Evolutionary conservation across 2,329 filamentous ascomycete species (phyloP).

Genomic region (Decorospora gaudefroyi): DNA sequence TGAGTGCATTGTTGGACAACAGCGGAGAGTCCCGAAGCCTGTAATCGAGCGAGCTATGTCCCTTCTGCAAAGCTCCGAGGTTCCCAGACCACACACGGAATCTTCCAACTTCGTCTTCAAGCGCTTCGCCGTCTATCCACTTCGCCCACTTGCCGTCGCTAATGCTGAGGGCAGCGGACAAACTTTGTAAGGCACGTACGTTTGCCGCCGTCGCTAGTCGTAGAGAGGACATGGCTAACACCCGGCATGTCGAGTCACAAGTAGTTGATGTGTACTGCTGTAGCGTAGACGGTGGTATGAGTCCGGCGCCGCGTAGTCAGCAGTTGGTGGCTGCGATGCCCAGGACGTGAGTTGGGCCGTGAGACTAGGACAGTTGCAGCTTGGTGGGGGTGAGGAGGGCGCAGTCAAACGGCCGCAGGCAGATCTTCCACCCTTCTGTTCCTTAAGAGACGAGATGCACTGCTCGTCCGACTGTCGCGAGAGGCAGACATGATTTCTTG

Average conservation of each 20-base stretch:
- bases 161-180: constrained; percentile 26
- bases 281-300: constrained; percentile 4
- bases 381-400: constrained; percentile 17
- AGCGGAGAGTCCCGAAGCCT: constrained; percentile 45
- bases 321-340: neutral
- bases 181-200: constrained; percentile 36
- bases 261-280: constrained; percentile 1
- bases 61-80: constrained; percentile 45
- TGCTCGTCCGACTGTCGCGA: too few relatives aligned
- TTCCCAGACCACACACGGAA: constrained; percentile 47
- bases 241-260: constrained; percentile 18
- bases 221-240: constrained; percentile 28
- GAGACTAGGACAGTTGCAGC: constrained; percentile 11
- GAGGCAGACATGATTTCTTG: neutral
- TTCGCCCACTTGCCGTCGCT: constrained; percentile 18
- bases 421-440: constrained; percentile 6
- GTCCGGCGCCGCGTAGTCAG: constrained; percentile 5
- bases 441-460: constrained; percentile 1
- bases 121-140: constrained; percentile 33
- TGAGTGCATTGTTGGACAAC: constrained; percentile 41
- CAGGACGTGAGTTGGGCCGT: constrained; percentile 6
- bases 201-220: constrained; percentile 38
- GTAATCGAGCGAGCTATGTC: constrained; percentile 46
- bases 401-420: constrained; percentile 9
- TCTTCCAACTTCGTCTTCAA: constrained; percentile 46